Evolutionary conservation across 345 rosid genomes (phyloP), one percentile per base, ranked within the genome.

Genomic region (Citrus inodora): DNA sequence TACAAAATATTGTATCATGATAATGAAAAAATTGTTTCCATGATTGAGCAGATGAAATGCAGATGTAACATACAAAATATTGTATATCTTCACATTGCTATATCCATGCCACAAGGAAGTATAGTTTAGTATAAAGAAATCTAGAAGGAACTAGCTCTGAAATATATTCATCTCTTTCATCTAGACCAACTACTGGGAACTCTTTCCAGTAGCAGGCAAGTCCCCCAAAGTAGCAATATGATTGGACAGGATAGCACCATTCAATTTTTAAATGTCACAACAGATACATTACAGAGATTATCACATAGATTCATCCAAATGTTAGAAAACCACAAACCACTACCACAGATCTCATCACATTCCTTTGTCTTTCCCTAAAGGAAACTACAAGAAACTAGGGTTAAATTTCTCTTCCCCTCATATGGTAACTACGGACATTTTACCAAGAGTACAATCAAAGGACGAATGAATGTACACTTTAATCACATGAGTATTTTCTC

Each of bases 161-260:
- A 32, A 59, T 30, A 76, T 32, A 61, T 63, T 63, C 60, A 53
- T 24, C 64, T 69, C 30, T 40, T 82, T 71, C 78, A 33, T 32
- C 73, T 37, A 77, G 76, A 74, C 58, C 28, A 78, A 72, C 58
- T 38, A 73, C 7, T 7, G 25, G 17, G 65, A 59, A 53, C 21
- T 38, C 28, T 21, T 21, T 37, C 73, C 64, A 63, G 37, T 24
- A 28, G 76, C n/a, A 71, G 55, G 33, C 5, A 6, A 60, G 33
- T 21, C 58, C 63, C 48, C 56, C 37, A 17, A 24, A 37, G 35
- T 67, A 14, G 6, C 11, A 27, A 16, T 25, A 7, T 14, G 56
- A 37, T 38, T 22, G 27, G 4, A 40, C 68, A 69, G 16, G 46
- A 38, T 6, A 21, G 32, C 61, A 25, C 30, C 27, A 27, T 7